Evolutionary conservation across 176 grass and related monocot species (phyloP).

Genomic region (Carex pumila): DNA sequence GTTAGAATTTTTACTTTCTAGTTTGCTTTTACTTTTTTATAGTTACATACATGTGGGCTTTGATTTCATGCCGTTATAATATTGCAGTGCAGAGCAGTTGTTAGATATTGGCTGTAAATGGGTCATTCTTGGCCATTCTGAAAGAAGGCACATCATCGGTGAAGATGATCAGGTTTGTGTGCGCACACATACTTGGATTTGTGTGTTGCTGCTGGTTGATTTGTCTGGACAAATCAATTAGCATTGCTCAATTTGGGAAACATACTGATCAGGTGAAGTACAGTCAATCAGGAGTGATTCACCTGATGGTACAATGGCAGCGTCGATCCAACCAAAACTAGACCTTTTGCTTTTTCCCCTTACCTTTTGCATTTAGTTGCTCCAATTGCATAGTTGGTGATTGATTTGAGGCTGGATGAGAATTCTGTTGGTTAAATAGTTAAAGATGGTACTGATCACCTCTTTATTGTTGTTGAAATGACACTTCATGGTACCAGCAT

Average conservation of each 20-base stretch:
- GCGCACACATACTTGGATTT: not conserved
- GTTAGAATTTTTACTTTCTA: constrained; percentile 25
- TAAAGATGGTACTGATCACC: not conserved
- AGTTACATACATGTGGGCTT: not conserved
- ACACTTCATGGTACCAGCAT: not conserved
- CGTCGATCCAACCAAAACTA: not conserved
- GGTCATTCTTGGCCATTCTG: constrained; percentile 96
- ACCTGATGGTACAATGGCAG: not conserved
- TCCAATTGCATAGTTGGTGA: constrained; percentile 1
- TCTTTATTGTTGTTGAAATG: not conserved
- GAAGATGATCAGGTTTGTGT: constrained; percentile 70
- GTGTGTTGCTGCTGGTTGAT: not conserved
- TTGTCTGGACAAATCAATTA: not conserved
- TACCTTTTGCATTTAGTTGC: not conserved
- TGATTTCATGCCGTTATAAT: not conserved
- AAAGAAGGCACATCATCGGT: constrained; percentile 78
- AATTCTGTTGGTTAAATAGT: not conserved
- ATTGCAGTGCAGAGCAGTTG: constrained; percentile 74
- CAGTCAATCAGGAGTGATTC: not conserved
- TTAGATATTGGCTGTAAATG: constrained; percentile 85
- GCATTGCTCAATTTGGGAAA: not conserved
- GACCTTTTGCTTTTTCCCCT: not conserved
- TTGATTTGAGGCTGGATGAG: not conserved
- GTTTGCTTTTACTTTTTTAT: not conserved
- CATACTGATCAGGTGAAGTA: not conserved